Base-by-base conservation (phyloP, 2,329 filamentous ascomycete species). In the Bipolaris zeicola region DNA sequence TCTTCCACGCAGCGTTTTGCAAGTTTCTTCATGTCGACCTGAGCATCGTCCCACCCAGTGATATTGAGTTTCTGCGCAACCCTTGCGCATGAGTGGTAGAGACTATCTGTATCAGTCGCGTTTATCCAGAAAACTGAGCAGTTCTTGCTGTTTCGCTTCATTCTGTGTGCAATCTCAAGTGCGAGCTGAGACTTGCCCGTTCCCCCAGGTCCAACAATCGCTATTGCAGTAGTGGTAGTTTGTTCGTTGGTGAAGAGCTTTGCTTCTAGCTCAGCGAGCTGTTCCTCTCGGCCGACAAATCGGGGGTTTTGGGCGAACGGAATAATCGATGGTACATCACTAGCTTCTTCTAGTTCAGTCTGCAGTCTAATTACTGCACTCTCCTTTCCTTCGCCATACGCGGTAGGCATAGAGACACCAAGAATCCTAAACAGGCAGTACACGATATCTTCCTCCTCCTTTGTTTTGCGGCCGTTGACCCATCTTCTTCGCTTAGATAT, bases 101-200 rank as follows among this genome's bases (percentile, higher is more conserved):
- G 75, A 50, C 64, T 76, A n/a, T 71, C 74, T 14, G 61, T 55
- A 54, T 75, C 78, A 20, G 71, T 66, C 5, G 75, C 78, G 4
- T 77, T 72, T 5, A 82, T 69, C 80, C 78, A 82, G 57, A 82
- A 76, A 46, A 83, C 63, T 0, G 75, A 78, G 50, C 68, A 79
- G 4, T 74, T 70, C 1, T 71, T 71, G 36, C 68, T 46, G 36
- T 71, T 68, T 7, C 75, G 50, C 51, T 70, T 77, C 2, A 67
- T 68, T 64, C 71, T 75, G 64, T 80, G 72, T 4, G 76, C 78
- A 34, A 80, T 54, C 55, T 79, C 71, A 3, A 81, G 62, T 33
- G 62, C 65, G 6, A 66, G 58, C 57, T 68, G 63, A 33, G 58
- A 61, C 39, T 68, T 68, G 41, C 65, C 63, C 46, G 47, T 65